A percentile compares a stretch with the other conserved stretches of the same genome.
Conservation (phyloP, 345 rosid genomes). For the Eucalyptus leucophloia region DNA sequence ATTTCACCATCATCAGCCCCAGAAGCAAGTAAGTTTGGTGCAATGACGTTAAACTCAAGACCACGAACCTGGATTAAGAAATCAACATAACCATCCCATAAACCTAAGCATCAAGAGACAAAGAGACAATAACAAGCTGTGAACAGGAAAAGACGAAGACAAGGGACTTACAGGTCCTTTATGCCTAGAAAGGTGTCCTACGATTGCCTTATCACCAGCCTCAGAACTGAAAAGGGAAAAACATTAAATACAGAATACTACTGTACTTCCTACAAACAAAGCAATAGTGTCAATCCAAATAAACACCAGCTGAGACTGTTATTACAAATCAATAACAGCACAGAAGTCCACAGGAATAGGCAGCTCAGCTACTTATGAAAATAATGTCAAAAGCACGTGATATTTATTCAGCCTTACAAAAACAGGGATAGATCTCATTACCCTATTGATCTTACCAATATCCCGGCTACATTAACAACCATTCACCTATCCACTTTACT, state of each 20-base stretch:
- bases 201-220: constrained; percentile 41
- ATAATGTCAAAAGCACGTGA: not conserved
- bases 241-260: not conserved
- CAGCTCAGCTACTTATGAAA: not conserved
- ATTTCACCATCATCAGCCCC: constrained; percentile 98
- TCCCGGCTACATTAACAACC: not conserved
- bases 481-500: not conserved
- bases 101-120: not conserved
- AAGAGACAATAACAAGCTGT: not conserved
- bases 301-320: not conserved
- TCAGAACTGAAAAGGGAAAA: constrained; percentile 34
- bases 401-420: not conserved
- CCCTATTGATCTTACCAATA: not conserved
- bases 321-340: not conserved
- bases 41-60: constrained; percentile 74
- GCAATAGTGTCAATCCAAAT: not conserved
- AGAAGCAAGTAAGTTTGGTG: constrained; percentile 87
- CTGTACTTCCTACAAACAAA: not conserved
- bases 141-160: not conserved
- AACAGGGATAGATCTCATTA: not conserved
- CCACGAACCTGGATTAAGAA: constrained; percentile 74
- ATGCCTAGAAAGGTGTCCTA: constrained; percentile 74
- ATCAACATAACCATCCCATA: not conserved
- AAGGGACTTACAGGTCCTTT: constrained; percentile 85
- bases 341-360: not conserved